Base-by-base conservation (phyloP, 805 yeast genomes). In the Lipomyces lipofer region DNA sequence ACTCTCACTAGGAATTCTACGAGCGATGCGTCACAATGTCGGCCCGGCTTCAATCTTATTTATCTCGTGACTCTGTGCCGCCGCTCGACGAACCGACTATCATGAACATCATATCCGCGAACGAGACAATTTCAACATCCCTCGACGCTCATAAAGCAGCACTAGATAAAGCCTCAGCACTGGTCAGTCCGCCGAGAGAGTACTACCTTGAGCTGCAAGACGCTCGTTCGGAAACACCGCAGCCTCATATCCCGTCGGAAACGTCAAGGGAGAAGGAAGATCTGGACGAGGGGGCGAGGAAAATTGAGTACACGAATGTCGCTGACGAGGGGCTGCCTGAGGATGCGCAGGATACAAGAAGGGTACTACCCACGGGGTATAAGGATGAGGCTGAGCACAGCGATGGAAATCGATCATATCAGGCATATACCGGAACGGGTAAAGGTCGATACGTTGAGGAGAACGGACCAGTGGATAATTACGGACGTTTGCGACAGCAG, bases 121-220 rank as follows among this genome's bases (percentile, higher is more conserved):
- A 30, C 27, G 62, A 58, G 5, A 24, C 21, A 3, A 10, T 58
- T 8, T 21, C 50, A 2, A 19, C 38, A 3, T 56, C 59, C 5
- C 22, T 58, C 25, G 56, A 49, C 4, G 49, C 50, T 9, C 61
- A 57, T 29, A 32, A 29, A 25, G 28, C 24, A 2, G 58, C 61
- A 6, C 55, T 57, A 9, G 51, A 54, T 19, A 47, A 53, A 4
- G 61, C 61, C 3, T 38, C 61, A 1, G 5, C 24, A 22, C 40
- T 57, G 6, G 58, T 54, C 2, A 47, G 54, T 19, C 59, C 61
- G 40, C 61, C 61, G 17, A 22, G 59, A 21, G 59, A 57, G 22
- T 52, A 50, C 47, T 57, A 54, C 45, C 42, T 17, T 17, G 32
- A 40, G 28, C 15, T 25, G 5, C 40, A 36, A 2, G 17, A 7